Percentiles rank a stretch among this genome's conserved stretches.
These are phyloP conservation scores for Afroboletus lepidellus DNA, from an alignment of 1,284 basidiomycete genomes.

Conservation along the genomic window DNA sequence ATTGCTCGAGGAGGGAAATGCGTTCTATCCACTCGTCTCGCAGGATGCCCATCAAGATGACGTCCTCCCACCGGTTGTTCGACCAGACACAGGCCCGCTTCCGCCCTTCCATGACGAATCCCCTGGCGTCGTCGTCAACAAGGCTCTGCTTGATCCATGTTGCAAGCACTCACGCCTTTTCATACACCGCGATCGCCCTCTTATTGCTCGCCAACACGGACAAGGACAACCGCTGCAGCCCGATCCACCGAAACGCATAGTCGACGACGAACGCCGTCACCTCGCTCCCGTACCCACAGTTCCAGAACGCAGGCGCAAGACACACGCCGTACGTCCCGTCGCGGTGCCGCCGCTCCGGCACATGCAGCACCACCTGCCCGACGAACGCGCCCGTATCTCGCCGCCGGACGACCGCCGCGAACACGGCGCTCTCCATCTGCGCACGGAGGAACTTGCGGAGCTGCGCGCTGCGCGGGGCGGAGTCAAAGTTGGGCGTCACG, in stretches of 20 bases:
- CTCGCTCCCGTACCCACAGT: conserved; percentile 37
- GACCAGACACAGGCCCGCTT: conserved; percentile 32
- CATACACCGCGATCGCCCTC: conserved; percentile 34
- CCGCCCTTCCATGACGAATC: conserved; percentile 32
- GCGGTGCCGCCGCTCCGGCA: conserved; percentile 28
- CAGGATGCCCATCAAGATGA: conserved; percentile 32
- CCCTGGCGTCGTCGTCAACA: conserved; percentile 14
- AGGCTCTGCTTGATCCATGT: background rate
- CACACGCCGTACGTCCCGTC: conserved; percentile 35
- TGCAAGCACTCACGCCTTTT: conserved; percentile 30
- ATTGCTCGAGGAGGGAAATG: conserved; percentile 26
- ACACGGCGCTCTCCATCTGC: conserved; percentile 30
- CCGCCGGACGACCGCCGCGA: conserved; percentile 36
- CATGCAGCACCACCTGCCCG: conserved; percentile 35
- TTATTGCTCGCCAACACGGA: conserved; percentile 31
- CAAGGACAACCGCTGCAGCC: conserved; percentile 36
- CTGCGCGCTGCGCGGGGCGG: conserved; percentile 28
- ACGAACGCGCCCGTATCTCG: conserved; percentile 36
- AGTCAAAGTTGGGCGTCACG: conserved; percentile 30
- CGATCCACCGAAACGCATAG: conserved; percentile 34
- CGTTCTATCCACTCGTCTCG: conserved; percentile 32
- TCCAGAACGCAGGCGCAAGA: conserved; percentile 32
- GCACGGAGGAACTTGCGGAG: conserved; percentile 28
- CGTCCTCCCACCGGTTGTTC: conserved; percentile 30
- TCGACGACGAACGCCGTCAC: conserved; percentile 33